Evolutionary conservation across 139 green algal genomes (phyloP).

Genomic region (Bryopsis sp.): DNA sequence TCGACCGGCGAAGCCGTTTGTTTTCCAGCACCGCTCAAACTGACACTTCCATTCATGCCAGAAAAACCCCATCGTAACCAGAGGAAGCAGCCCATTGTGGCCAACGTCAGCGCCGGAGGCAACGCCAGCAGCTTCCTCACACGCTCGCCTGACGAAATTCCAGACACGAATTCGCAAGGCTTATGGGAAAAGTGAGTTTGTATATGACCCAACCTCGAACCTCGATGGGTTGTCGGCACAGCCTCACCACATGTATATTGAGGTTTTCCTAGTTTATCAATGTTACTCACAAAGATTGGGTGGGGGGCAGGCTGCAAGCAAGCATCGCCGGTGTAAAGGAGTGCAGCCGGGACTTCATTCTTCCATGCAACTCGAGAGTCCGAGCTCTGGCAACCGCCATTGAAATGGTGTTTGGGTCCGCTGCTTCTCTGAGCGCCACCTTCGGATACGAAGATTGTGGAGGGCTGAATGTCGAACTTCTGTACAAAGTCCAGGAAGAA

Average conservation of each 20-base stretch:
- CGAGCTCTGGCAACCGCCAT: constrained; percentile 28
- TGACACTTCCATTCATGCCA: constrained; percentile 34
- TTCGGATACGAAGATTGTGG: constrained; percentile 53
- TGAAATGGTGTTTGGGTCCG: constrained; percentile 66
- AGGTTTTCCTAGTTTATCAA: no score
- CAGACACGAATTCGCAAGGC: constrained; percentile 22
- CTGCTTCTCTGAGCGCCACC: constrained; percentile 64
- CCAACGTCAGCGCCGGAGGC: constrained; percentile 39
- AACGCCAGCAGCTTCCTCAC: constrained; percentile 56
- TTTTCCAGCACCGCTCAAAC: constrained; percentile 22
- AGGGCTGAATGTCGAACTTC: constrained; percentile 53
- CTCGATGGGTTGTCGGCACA: no score
- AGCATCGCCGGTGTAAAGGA: constrained; percentile 13
- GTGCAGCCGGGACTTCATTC: constrained; percentile 7
- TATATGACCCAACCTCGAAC: no score
- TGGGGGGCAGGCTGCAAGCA: constrained; percentile 18
- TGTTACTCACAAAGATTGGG: no score
- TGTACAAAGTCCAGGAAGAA: constrained; percentile 39
- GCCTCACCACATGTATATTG: no score
- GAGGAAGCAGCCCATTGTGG: constrained; percentile 38
- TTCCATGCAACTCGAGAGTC: constrained; percentile 22
- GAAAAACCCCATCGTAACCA: constrained; percentile 8
- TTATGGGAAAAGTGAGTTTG: constrained; percentile 33
- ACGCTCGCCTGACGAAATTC: constrained; percentile 46
- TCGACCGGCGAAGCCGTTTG: constrained; percentile 5